Conservation (phyloP, 768 basidiomycete genomes). For the Fomitopsis serialis region DNA sequence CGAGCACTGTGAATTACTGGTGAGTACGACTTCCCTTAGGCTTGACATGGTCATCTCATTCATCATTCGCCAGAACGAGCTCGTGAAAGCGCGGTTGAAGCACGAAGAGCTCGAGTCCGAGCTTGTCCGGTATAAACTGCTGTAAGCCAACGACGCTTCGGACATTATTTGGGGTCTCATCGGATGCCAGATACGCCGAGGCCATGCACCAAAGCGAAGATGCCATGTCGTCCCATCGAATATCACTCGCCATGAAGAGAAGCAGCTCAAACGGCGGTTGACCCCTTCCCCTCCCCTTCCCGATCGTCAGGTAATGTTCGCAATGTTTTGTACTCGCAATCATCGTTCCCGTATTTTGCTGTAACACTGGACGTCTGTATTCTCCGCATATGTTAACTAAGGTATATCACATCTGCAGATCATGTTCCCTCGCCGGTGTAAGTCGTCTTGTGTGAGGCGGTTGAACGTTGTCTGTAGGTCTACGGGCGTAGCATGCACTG, state of each 20-base stretch:
- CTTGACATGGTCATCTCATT: conserved; percentile 12
- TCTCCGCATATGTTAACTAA: no score
- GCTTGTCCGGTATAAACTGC: conserved; percentile 88
- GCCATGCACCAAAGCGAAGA: conserved; percentile 48
- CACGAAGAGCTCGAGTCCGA: conserved; percentile 94
- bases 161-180: neutral
- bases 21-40: conserved; percentile 19
- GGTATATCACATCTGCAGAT: no score
- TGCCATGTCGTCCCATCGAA: conserved; percentile 38
- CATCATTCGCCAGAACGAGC: conserved; percentile 57
- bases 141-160: conserved; percentile 45
- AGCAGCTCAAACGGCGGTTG: conserved; percentile 19
- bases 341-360: no score
- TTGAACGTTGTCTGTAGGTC: no score
- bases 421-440: no score
- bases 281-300: no score
- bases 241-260: conserved; percentile 26
- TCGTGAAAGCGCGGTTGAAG: conserved; percentile 82
- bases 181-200: conserved; percentile 41
- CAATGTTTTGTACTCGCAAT: no score
- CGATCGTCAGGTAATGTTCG: no score
- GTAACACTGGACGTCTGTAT: no score
- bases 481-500: no score
- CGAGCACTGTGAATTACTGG: conserved; percentile 78
- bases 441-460: no score